Evolutionary conservation across 2,329 filamentous ascomycete species (phyloP).

Genomic region (Fusarium burgessii): DNA sequence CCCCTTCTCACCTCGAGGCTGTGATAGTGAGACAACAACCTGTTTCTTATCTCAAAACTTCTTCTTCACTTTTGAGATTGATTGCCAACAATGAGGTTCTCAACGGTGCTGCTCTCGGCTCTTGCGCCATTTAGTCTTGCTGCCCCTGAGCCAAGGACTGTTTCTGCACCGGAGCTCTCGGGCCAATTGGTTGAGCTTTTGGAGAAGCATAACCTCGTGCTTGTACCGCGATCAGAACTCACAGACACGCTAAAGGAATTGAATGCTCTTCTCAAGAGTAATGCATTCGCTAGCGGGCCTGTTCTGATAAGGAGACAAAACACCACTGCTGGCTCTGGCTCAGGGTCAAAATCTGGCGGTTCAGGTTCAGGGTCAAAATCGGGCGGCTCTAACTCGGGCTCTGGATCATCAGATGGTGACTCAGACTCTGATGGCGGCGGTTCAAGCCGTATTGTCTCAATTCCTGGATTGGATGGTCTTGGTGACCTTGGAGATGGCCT

Average conservation of each 20-base stretch:
- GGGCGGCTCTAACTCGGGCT: background rate
- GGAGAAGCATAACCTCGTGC: constrained; percentile 58
- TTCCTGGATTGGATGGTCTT: constrained; percentile 39
- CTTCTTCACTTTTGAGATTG: background rate
- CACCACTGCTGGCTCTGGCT: constrained; percentile 5
- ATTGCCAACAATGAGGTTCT: constrained; percentile 53
- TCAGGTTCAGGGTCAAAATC: background rate
- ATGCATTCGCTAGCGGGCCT: constrained; percentile 7
- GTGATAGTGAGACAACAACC: background rate
- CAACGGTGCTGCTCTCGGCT: constrained; percentile 50
- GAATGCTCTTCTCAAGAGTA: constrained; percentile 55
- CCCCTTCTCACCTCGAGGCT: background rate
- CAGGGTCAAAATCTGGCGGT: background rate
- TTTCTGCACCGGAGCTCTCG: constrained; percentile 49
- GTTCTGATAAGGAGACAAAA: constrained; percentile 34
- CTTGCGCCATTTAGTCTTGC: constrained; percentile 52
- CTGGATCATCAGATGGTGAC: background rate
- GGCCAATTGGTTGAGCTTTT: constrained; percentile 55
- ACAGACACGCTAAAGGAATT: constrained; percentile 59
- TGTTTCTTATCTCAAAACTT: background rate
- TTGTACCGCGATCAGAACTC: constrained; percentile 60
- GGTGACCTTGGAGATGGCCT: constrained; percentile 33
- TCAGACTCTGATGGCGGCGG: constrained; percentile 1
- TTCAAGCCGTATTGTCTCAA: background rate
- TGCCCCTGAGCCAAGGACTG: constrained; percentile 43